Evolutionary conservation across 371 early-diverging fungal species (phyloP), one percentile per base, ranked within the genome.

Genomic region (Mortierella sp.): DNA sequence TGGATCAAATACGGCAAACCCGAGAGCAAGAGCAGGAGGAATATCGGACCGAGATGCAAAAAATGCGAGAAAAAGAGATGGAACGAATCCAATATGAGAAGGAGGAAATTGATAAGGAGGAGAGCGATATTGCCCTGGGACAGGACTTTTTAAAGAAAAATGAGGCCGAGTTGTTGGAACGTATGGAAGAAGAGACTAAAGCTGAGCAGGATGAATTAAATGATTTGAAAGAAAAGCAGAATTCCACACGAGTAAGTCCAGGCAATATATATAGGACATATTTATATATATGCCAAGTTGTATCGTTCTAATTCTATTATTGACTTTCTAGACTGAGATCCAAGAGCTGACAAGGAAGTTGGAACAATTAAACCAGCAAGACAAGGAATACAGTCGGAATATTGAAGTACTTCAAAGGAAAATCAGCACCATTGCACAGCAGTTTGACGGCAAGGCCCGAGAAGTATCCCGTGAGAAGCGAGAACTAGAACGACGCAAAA

Each of bases 121-220:
- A 40, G 58, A 64, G 70, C 22, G 80, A 80, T 37, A 22, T 80
- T 40, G 75, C 68, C 3, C 53, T 64, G 17, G 70, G 63, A 12
- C 47, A 63, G 35, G 71, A 70, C 17, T 70, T 67, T 51, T 67
- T 80, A 58, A 61, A 68, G 2, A 67, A 80, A 45, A 67, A 67
- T 15, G 71, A 80, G 22, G 55, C 64, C 6, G 70, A 80, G 26
- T 35, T 80, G 47, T n/a, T 49, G 47, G 64, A 70, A 23, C 62
- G 64, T 8, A 74, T 80, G 56, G 71, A 70, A 29, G 70, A 67
- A n/a, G 80, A 80, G 61, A 80, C 80, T 9, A 60, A 64, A 34
- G 28, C 43, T 13, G 80, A 80, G 43, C 80, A 80, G 54, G 71
- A 67, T 1, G 71, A 80, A 35, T 15, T 80, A 19, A 35, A 66